Conservation (phyloP, 208 protist species). For the Vickermania spadyakhi region DNA sequence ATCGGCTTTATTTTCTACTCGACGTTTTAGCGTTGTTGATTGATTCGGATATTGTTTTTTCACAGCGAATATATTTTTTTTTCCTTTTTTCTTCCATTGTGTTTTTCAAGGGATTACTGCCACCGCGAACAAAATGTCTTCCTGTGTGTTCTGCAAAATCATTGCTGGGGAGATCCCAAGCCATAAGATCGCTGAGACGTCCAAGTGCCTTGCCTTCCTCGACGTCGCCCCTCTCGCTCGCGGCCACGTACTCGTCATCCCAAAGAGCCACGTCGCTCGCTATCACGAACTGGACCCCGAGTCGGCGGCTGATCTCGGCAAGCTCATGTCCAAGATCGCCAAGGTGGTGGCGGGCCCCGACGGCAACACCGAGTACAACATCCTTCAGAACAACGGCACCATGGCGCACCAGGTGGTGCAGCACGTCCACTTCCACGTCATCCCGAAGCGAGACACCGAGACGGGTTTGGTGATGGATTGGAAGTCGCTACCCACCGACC, state of each 20-base stretch:
- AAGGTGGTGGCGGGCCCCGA: slow-evolving; percentile 56
- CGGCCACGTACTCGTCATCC: slow-evolving; percentile 81
- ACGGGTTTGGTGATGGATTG: slow-evolving; percentile 65
- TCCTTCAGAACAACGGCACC: slow-evolving; percentile 90
- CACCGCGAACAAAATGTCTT: slow-evolving; percentile 20
- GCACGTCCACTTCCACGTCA: slow-evolving; percentile 93
- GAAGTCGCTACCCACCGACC: slow-evolving; percentile 49
- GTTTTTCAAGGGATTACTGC: too few relatives aligned
- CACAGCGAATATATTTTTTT: too few relatives aligned
- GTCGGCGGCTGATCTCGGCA: slow-evolving; percentile 54
- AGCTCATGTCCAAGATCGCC: slow-evolving; percentile 38
- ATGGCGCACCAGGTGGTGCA: slow-evolving; percentile 88
- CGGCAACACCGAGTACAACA: slow-evolving; percentile 76
- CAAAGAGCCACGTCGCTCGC: slow-evolving; percentile 65
- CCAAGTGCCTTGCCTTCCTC: slow-evolving; percentile 78
- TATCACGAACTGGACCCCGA: slow-evolving; percentile 73
- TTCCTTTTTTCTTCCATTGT: too few relatives aligned
- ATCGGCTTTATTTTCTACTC: too few relatives aligned
- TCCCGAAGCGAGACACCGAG: slow-evolving; percentile 62
- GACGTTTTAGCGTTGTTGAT: too few relatives aligned
- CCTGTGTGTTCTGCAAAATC: slow-evolving; percentile 88
- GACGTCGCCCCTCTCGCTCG: slow-evolving; percentile 79
- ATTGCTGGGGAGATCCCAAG: slow-evolving; percentile 68
- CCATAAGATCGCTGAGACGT: slow-evolving; percentile 78
- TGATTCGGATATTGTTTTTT: too few relatives aligned